Conservation (phyloP, 2,329 filamentous ascomycete genomes). For the Erysiphe pulchra region DNA sequence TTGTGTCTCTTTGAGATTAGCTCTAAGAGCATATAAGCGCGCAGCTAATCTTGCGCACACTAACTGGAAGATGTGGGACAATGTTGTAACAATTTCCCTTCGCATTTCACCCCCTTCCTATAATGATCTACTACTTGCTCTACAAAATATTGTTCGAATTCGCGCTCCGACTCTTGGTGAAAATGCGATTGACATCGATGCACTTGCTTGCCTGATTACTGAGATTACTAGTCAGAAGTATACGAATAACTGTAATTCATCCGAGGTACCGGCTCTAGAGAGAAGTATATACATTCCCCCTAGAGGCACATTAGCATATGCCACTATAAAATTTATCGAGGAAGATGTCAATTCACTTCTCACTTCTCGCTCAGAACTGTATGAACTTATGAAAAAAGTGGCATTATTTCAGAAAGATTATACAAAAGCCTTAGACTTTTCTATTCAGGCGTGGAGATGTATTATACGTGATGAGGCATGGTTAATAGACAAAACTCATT, state of each 20-base stretch:
- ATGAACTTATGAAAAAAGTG: slow-evolving; percentile 46
- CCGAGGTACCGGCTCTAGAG: slow-evolving; percentile 3
- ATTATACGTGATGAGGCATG: slow-evolving; percentile 22
- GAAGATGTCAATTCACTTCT: slow-evolving; percentile 56
- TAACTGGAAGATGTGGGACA: slow-evolving; percentile 90
- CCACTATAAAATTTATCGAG: slow-evolving; percentile 50
- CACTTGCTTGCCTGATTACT: slow-evolving; percentile 46
- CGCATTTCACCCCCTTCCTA: slow-evolving; percentile 53
- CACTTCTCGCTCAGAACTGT: slow-evolving; percentile 51
- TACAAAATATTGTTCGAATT: slow-evolving; percentile 51
- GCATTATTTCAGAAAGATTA: slow-evolving; percentile 50
- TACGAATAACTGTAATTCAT: slow-evolving; percentile 12
- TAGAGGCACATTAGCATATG: slow-evolving; percentile 32
- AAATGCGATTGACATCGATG: slow-evolving; percentile 46
- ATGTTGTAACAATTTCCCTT: slow-evolving; percentile 67
- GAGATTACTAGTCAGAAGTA: slow-evolving; percentile 31
- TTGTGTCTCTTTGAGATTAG: slow-evolving; percentile 34
- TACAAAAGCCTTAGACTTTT: slow-evolving; percentile 47
- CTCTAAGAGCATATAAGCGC: slow-evolving; percentile 64
- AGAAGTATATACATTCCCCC: slow-evolving; percentile 17
- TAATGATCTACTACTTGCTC: slow-evolving; percentile 47
- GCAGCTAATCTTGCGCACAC: slow-evolving; percentile 63
- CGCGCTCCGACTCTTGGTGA: slow-evolving; percentile 42
- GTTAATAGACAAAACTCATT: slow-evolving; percentile 21
- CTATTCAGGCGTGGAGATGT: slow-evolving; percentile 76